Base-by-base conservation (phyloP, 2,329 filamentous ascomycete species). In the Chrysoporthe cubensis region DNA sequence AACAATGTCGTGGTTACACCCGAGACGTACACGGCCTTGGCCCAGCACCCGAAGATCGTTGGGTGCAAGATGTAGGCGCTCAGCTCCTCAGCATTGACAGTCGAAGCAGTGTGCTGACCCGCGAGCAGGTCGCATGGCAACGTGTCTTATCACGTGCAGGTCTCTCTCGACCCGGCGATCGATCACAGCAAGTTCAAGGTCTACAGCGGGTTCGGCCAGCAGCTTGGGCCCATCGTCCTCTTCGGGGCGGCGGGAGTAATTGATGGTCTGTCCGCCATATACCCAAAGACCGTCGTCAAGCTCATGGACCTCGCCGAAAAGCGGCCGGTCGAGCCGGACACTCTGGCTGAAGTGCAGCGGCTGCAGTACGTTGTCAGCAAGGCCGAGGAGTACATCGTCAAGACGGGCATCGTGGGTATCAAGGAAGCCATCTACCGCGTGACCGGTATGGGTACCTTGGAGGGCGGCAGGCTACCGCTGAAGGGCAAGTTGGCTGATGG, bases 191-290 rank as follows among this genome's bases (percentile, higher is more conserved):
- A 85, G 63, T 91, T 91, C 79, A 83, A 82, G 69, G 85, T 89
- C 34, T 91, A 86, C 81, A 88, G 86, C 32, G 89, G 88, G 3
- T 83, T 91, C 14, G 89, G 89, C 4, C 88, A 90, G 73, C 89
- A 91, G 76, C 83, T 91, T 11, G 84, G 88, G 0, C 88, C 89
- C 0, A 86, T 89, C 18, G 81, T 91, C 1, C 79, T 85, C 46
- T 85, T 91, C 67, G 88, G 88, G 59, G 87, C 87, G 18, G 87
- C 85, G 7, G 89, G 88, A 18, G 87, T 88, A 34, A 90, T 91
- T 68, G 89, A 91, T 70, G 89, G 88, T 18, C 81, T 90, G 32
- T 88, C 88, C 1, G 87, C 85, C 14, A 85, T 89, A 75, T 91
- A 87, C 75, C 89, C 89, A 18, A 87, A 86, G 74, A 85, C 86